Base-by-base conservation (phyloP, 768 basidiomycete species). In the Myochromella boudieri region DNA sequence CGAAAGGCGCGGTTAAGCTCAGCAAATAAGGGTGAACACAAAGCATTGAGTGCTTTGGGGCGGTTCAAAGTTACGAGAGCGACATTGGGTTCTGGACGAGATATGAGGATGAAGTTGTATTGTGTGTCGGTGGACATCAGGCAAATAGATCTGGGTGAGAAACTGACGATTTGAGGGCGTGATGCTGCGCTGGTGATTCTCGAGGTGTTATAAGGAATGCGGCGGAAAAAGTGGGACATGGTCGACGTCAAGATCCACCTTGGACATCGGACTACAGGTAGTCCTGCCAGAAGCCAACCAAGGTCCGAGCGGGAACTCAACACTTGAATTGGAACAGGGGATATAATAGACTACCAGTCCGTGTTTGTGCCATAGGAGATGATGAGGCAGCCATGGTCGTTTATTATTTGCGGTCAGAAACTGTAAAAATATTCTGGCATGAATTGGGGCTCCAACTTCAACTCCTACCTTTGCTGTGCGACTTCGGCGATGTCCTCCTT, bases 1-100 rank as follows among this genome's bases (percentile, higher is more conserved):
- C 68, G 74, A 36, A 97, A 65, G 4, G 92, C 92, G 20, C 77
- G 70, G 60, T 94, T 91, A 34, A 98, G 75, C 63, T 94, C 91
- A 11, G 67, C 67, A 64, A 97, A 87, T 47, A 97, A 75, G 5
- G 87, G 83, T 20, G 82, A 79, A 57, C 77, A 85, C 49, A 99
- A 75, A 3, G 97, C 95, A 61, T 97, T 97, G 48, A 95, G 71
- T 14, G 87, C 87, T 57, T 92, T 92, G 20, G 93, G 93, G 34
- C 93, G 78, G 69, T 95, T 93, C 58, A 95, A 75, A 11, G 87
- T 90, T 60, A 95, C 81, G 58, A 95, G 81, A 15, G 78, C 71
- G 33, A 91, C 85, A 15, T 75, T 74, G 3, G 82, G 80, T 42
- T 82, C 76, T 1, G 89, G 88, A 48, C 76, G 75, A 3, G 87